These are phyloP conservation scores for Paecilomyces dactylethromorphus DNA, from an alignment of 2,329 filamentous ascomycete species.

Conservation along the genomic window DNA sequence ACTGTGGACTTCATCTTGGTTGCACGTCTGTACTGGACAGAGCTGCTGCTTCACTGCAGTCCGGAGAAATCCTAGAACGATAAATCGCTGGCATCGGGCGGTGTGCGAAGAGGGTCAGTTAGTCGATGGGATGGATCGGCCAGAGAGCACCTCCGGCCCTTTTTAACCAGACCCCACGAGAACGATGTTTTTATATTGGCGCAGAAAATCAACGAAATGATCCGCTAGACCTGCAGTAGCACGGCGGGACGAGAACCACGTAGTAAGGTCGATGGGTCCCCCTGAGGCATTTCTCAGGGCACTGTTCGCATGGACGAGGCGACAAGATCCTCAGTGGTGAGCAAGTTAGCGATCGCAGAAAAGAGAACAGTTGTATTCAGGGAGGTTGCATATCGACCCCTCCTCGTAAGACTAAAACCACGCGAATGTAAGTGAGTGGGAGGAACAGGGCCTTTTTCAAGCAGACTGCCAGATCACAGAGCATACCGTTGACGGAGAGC, in stretches of 20 bases:
- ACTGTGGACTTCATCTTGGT: slow-evolving; percentile 26
- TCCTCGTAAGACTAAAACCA: neutral
- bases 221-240: neutral
- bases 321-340: neutral
- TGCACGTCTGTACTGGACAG: neutral
- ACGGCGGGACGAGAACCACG: neutral
- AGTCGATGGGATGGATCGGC: neutral
- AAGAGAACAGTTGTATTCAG: neutral
- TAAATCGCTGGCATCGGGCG: neutral
- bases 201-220: neutral
- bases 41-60: neutral
- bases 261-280: neutral
- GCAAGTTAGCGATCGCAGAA: neutral
- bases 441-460: neutral
- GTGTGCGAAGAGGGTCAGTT: neutral
- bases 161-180: neutral
- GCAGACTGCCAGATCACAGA: neutral
- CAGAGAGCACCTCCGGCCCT: neutral
- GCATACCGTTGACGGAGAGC: neutral
- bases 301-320: neutral
- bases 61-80: neutral
- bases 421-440: neutral
- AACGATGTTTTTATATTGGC: neutral
- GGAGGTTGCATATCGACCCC: neutral
- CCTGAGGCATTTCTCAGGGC: neutral